Percentiles rank a stretch among this genome's conserved stretches.
Conservation (phyloP, 495 filamentous ascomycete genomes). For the Penicillium parvum region DNA sequence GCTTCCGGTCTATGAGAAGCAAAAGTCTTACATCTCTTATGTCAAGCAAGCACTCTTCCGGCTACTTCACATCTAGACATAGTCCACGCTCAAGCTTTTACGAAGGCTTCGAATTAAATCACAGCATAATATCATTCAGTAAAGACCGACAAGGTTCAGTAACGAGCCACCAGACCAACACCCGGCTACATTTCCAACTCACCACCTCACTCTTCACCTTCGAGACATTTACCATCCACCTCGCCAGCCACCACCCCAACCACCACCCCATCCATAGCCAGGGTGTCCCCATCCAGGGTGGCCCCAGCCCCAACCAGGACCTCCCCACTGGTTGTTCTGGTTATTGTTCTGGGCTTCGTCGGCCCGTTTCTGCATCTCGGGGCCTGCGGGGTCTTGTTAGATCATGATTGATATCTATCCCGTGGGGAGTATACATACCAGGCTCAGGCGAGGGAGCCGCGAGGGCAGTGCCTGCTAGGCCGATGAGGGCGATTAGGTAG, state of each 20-base stretch:
- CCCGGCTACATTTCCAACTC: background rate
- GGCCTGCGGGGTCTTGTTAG: background rate
- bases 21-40: no score
- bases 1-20: no score
- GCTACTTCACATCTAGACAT: no score
- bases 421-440: no score
- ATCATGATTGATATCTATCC: background rate
- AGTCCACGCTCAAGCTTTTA: no score
- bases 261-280: conserved; percentile 1
- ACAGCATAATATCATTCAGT: no score
- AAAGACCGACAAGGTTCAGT: background rate
- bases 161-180: no score
- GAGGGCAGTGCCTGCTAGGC: background rate
- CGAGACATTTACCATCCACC: no score
- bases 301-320: background rate
- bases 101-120: no score
- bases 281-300: background rate
- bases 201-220: no score
- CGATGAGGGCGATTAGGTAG: background rate
- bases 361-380: conserved; percentile 1
- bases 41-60: no score
- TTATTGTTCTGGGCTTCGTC: background rate
- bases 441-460: background rate
- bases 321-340: background rate
- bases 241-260: background rate